Base-by-base conservation (phyloP, 495 filamentous ascomycete genomes). In the Darksidea phi region DNA sequence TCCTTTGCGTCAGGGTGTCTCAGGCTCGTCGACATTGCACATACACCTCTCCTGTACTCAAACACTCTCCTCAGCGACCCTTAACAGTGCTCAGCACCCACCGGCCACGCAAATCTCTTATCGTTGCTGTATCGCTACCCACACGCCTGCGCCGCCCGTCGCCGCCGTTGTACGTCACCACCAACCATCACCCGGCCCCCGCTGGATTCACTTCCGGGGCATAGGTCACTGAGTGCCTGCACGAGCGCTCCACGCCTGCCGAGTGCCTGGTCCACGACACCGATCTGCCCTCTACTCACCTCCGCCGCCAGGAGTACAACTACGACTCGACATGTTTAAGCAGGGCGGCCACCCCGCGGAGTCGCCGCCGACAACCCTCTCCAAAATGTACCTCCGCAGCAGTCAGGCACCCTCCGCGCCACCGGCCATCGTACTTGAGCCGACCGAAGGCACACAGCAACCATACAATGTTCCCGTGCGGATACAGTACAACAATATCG, bases 401-500 rank as follows among this genome's bases (percentile, higher is more conserved):
- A 11, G 41, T 13, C 61, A 68, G 42, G 51, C 57, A 6, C 61
- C 61, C 6, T 61, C 66, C 51, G 25, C 56, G 13, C 50, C 61
- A 24, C 56, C 61, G 23, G 51, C 24, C 42, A 53, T 59, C 56
- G 37, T 57, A 17, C 34, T 61, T 18, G 61, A 61, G 32, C 46
- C 50, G 3, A 23, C 23, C n/a, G 25, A 57, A 36, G 26, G 13
- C 32, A 25, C 57, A 18, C 61, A 64, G 25, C 54, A 52, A 15
- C n/a, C 51, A 10, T 57, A 50, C 46, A 58, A 57, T 41, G 47
- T 61, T 12, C 52, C 61, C 48, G 53, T 68, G 24, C 66, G 66
- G 56, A 64, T 61, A 66, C 50, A 61, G 49, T 66, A 64, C 47
- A 54, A 61, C 58, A 62, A 64, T 43, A 42, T 70, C 13, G 63